Base-by-base conservation (phyloP, 345 rosid species). In the Syzygium aromaticum region DNA sequence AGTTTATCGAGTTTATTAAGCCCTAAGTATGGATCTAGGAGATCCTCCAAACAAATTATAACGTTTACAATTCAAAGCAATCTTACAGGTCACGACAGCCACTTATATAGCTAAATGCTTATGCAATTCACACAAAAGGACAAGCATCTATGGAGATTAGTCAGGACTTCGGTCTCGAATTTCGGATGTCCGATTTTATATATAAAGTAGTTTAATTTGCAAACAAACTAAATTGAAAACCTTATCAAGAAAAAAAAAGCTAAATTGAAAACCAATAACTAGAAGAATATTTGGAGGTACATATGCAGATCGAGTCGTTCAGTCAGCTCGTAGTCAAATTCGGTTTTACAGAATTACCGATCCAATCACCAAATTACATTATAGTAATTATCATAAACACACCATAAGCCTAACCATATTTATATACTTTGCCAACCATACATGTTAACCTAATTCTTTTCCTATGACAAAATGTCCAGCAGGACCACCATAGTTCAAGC, bases 321-420 rank as follows among this genome's bases (percentile, higher is more conserved):
- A 15, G 22, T 64, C 0, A 16, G 0, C 40, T 11, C 6, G 3
- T 28, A 0, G 30, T 14, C 30, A 7, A 7, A 64, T 64, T 64
- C 6, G 1, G 40, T 28, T 64, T 59, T 59, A 5, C 5, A 25
- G 64, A 59, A 59, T 59, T 2, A 64, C 30, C 22, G 1, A 64
- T 28, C 77, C 8, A 28, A 64, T 28, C 77, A 7, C 22, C 77
- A 64, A 64, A 30, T 64, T 30, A 30, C 77, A 30, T 15, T 40
- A 64, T 15, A 16, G 33, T 14, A 30, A 64, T 64, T 28, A 28
- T 64, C 40, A 64, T 64, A 64, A 28, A 64, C 3, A 15, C 40
- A 64, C 11, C 77, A 64, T 64, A 1, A 28, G 40, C 77, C 77
- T 64, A 64, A 30, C 30, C 22, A 30, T 64, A 0, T 15, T 64